These are phyloP conservation scores for Sphagnum contortum DNA, from an alignment of 225 moss, liverwort and hornwort species.

Conservation along the genomic window DNA sequence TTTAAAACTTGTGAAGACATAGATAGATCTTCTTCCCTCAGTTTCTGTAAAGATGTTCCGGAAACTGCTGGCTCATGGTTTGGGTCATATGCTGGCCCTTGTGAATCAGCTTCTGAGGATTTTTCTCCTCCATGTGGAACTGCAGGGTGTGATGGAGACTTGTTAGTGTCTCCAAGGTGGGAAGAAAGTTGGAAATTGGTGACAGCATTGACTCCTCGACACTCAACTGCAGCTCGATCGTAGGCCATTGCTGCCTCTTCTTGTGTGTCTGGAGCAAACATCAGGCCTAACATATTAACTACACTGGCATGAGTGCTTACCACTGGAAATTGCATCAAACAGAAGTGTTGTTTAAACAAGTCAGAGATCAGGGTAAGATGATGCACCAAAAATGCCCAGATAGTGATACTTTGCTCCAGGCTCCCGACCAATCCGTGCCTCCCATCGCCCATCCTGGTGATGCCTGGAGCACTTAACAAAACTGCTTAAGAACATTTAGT, in stretches of 20 bases:
- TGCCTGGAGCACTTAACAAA: conserved; percentile 18
- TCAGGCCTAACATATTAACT: not conserved
- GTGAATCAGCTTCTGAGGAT: not conserved
- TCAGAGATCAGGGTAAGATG: not conserved
- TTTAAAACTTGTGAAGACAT: no score
- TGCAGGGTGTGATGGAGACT: not conserved
- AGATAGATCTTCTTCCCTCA: not conserved
- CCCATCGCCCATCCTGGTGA: conserved; percentile 60
- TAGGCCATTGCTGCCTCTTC: conserved; percentile 56
- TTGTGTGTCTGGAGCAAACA: conserved; percentile 32
- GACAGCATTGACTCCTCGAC: conserved; percentile 36
- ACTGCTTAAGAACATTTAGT: no score
- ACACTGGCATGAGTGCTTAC: no score
- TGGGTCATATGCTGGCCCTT: not conserved
- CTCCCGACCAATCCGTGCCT: conserved; percentile 53
- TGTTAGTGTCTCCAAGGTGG: conserved; percentile 13
- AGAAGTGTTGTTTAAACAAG: no score
- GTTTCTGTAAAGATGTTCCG: not conserved
- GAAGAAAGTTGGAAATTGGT: conserved; percentile 42
- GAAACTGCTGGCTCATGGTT: not conserved
- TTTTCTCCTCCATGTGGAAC: not conserved
- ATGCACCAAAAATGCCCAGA: conserved; percentile 45
- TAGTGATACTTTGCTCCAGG: conserved; percentile 57
- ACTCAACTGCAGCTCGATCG: conserved; percentile 40
- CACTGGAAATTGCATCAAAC: no score